phyloP scores from a whole-genome alignment of 345 rosid genomes.

The Orychophragmus violaceus region DNA sequence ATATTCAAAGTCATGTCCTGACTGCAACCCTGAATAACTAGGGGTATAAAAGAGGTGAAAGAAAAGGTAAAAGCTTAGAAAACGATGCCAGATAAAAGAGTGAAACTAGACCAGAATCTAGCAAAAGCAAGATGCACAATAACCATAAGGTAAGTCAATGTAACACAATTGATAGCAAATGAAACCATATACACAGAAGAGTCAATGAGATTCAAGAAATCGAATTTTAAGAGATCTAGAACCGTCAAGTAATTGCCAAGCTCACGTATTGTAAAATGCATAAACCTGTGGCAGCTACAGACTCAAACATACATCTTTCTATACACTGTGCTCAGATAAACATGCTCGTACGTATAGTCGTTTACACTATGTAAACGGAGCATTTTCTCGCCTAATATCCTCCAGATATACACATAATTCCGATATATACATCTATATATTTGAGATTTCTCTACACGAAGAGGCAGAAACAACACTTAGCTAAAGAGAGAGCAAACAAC shows the following conservation, averaged over 20 bases:
- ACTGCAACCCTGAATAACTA: constrained; percentile 66
- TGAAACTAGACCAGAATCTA: background rate
- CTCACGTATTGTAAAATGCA: no score
- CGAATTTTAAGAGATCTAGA: background rate
- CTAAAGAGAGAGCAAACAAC: background rate
- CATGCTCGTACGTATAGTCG: background rate
- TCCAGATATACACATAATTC: background rate
- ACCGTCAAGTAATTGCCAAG: background rate
- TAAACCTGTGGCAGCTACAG: no score
- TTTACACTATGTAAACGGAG: background rate
- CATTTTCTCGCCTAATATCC: background rate
- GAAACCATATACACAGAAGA: constrained; percentile 1
- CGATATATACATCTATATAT: background rate
- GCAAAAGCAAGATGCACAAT: background rate
- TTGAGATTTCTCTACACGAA: background rate
- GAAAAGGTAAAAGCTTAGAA: constrained; percentile 12
- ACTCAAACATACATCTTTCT: background rate
- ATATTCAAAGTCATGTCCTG: constrained; percentile 43
- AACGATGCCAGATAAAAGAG: background rate
- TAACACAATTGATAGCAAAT: background rate
- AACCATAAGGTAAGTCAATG: background rate
- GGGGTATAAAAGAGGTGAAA: constrained; percentile 1
- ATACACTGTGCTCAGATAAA: background rate
- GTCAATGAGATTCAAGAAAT: background rate
- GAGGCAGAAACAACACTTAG: background rate